A percentile compares a stretch with the other conserved stretches of the same genome.
phyloP scores from a whole-genome alignment of 106 monocot species.

The Dendrobium officinale region DNA sequence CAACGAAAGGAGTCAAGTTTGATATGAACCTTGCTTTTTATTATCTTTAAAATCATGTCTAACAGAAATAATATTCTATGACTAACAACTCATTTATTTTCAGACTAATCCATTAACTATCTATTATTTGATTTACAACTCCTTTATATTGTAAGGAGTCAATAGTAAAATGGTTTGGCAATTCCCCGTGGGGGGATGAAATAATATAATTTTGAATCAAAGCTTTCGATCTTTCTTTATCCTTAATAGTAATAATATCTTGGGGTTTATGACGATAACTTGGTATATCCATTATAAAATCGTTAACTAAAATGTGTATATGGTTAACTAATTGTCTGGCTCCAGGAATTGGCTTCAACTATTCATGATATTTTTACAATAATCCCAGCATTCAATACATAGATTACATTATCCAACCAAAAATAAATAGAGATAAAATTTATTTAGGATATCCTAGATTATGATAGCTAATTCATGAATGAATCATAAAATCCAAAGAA shows the following conservation, averaged over 20 bases:
- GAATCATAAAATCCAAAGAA: too few relatives aligned
- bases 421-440: too few relatives aligned
- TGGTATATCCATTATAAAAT: not conserved
- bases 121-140: constrained; percentile 1
- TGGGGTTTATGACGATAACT: constrained; percentile 1
- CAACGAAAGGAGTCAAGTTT: not conserved
- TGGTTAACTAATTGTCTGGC: not conserved
- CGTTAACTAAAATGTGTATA: constrained; percentile 10
- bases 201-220: not conserved
- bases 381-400: too few relatives aligned
- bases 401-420: too few relatives aligned
- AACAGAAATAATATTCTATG: not conserved
- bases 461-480: too few relatives aligned
- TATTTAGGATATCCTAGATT: too few relatives aligned
- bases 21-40: not conserved
- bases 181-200: not conserved
- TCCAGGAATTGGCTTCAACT: too few relatives aligned
- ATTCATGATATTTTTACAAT: too few relatives aligned
- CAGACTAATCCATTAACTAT: not conserved
- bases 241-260: constrained; percentile 10
- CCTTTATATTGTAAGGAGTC: not conserved
- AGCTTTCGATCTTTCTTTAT: constrained; percentile 8
- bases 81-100: not conserved
- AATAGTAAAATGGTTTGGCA: constrained; percentile 3
- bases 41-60: not conserved